Conservation (phyloP, 2,329 filamentous ascomycete species). For the Cytospora paraplurivora region DNA sequence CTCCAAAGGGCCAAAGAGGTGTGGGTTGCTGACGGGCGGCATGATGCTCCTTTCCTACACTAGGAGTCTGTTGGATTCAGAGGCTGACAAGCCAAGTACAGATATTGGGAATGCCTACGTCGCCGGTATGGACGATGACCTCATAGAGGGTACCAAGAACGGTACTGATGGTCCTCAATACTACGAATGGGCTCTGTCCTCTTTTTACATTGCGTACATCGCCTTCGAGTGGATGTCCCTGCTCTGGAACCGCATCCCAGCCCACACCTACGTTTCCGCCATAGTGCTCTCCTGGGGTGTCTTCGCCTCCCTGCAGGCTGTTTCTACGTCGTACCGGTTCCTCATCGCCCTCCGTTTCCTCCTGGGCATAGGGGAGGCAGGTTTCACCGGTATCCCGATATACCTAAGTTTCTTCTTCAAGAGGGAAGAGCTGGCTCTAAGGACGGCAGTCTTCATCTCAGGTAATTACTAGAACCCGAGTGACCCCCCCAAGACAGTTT, state of each 20-base stretch:
- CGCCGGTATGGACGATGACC: conserved; percentile 64
- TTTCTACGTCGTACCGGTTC: conserved; percentile 64
- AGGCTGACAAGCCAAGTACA: conserved; percentile 33
- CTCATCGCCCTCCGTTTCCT: conserved; percentile 58
- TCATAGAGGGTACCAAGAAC: conserved; percentile 46
- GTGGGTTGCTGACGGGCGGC: not conserved
- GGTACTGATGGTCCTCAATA: conserved; percentile 46
- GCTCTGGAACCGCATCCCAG: conserved; percentile 61
- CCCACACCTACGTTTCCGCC: conserved; percentile 59
- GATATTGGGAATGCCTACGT: conserved; percentile 66
- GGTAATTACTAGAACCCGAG: conserved; percentile 45
- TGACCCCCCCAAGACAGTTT: too few relatives aligned
- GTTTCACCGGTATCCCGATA: conserved; percentile 64
- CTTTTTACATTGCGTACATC: conserved; percentile 67
- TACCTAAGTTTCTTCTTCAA: conserved; percentile 68
- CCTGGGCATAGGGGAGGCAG: conserved; percentile 66
- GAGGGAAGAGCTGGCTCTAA: conserved; percentile 74
- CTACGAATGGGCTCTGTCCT: conserved; percentile 63
- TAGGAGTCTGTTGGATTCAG: not conserved
- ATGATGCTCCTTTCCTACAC: not conserved
- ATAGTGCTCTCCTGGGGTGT: conserved; percentile 80
- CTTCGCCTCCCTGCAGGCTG: conserved; percentile 71
- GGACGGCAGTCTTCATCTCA: conserved; percentile 85
- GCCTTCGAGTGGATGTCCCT: conserved; percentile 66
- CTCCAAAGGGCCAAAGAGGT: not conserved